Percentiles rank a stretch among this genome's conserved stretches.
Evolutionary conservation across 441 rosid genomes (phyloP).

Genomic region (Populus hybrid): DNA sequence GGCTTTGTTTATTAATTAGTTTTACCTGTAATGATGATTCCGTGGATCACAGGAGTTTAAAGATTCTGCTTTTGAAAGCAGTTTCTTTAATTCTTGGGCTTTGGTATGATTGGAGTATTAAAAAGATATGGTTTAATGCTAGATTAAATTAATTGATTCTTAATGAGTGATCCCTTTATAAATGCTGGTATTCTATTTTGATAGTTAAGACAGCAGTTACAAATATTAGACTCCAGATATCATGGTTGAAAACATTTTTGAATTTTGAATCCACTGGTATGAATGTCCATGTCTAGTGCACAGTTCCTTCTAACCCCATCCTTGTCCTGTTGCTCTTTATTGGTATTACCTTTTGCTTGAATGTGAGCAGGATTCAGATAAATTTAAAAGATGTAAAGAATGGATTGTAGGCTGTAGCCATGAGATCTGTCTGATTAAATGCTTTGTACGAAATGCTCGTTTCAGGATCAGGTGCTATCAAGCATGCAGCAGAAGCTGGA

Average conservation of each 20-base stretch:
- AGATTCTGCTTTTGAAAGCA: background rate
- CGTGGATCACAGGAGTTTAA: background rate
- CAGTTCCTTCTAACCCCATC: background rate
- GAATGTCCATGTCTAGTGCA: background rate
- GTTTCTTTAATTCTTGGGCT: background rate
- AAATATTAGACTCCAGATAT: background rate
- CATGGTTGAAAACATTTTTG: background rate
- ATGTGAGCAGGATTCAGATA: background rate
- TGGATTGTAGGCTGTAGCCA: background rate
- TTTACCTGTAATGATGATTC: background rate
- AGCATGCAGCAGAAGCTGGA: too few species aligned
- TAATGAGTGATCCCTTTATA: background rate
- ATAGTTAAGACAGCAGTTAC: background rate
- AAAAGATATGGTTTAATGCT: background rate
- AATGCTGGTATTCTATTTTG: background rate
- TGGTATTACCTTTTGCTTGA: background rate
- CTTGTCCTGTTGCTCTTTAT: background rate
- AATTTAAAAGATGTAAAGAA: background rate
- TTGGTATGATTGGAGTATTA: background rate
- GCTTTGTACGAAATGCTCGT: background rate
- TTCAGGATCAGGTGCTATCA: too few species aligned
- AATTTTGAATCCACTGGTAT: background rate
- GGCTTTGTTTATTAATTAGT: background rate
- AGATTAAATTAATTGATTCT: background rate
- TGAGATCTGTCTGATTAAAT: background rate